Evolutionary conservation across 176 grass and related monocot species (phyloP).

Genomic region (Carex littledalei): DNA sequence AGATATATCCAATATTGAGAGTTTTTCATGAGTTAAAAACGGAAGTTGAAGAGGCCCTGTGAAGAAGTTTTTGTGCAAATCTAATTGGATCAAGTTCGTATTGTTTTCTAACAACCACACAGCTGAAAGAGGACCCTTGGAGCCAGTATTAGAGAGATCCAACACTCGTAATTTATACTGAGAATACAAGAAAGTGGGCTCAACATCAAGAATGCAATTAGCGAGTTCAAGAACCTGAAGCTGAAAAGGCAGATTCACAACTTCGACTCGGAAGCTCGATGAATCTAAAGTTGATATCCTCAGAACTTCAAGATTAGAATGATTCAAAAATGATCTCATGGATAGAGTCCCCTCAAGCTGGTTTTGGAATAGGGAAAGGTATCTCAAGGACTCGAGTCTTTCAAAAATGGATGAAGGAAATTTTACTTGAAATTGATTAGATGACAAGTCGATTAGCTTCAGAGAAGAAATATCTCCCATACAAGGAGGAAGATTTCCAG

Average conservation of each 20-base stretch:
- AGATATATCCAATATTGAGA: conserved; percentile 6
- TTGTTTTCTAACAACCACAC: conserved; percentile 26
- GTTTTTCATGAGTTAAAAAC: neutral
- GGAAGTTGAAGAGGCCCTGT: neutral
- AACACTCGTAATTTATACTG: no score
- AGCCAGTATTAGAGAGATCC: no score
- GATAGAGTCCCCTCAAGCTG: no score
- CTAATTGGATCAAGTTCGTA: neutral
- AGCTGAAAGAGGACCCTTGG: no score
- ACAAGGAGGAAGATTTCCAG: neutral
- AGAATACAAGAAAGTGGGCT: no score
- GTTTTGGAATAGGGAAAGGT: no score
- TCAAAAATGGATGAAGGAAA: neutral
- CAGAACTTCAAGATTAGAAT: neutral
- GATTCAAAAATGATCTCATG: neutral
- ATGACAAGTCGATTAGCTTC: neutral
- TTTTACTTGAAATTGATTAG: neutral
- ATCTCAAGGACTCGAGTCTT: neutral
- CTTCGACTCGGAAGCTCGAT: neutral
- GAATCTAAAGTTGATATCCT: neutral
- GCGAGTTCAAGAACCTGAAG: conserved; percentile 2
- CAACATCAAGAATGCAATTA: conserved; percentile 21
- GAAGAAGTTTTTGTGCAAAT: conserved; percentile 27
- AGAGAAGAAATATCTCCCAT: conserved; percentile 14
- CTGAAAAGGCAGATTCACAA: conserved; percentile 20